These are phyloP conservation scores for Venturia carpophila DNA, from an alignment of 2,329 filamentous ascomycete species.

Conservation along the genomic window DNA sequence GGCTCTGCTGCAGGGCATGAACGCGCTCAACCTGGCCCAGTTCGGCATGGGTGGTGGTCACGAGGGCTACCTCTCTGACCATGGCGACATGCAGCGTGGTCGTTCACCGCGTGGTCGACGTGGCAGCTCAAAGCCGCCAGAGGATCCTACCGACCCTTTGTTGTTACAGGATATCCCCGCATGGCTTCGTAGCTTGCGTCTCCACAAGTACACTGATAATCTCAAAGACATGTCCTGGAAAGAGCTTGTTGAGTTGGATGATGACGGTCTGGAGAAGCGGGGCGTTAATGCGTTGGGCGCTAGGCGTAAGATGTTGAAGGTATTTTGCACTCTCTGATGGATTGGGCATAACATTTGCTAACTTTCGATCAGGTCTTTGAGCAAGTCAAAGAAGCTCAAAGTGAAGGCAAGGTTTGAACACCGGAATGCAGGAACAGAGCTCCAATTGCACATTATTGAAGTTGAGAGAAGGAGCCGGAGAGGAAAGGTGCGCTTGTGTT, in stretches of 20 bases:
- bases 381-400: conserved; percentile 64
- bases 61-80: conserved; percentile 88
- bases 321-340: conserved; percentile 31
- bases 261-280: conserved; percentile 83
- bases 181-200: conserved; percentile 86
- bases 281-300: conserved; percentile 94
- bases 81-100: conserved; percentile 74
- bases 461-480: background rate
- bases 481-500: background rate
- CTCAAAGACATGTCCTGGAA: conserved; percentile 96
- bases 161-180: conserved; percentile 91
- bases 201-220: conserved; percentile 99
- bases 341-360: background rate
- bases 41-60: conserved; percentile 49
- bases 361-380: conserved; percentile 63
- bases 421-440: background rate
- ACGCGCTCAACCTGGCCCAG: conserved; percentile 62
- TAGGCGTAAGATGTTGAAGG: conserved; percentile 96
- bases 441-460: background rate
- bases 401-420: conserved; percentile 8
- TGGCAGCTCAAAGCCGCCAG: conserved; percentile 93
- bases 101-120: conserved; percentile 85
- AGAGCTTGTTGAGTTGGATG: conserved; percentile 83
- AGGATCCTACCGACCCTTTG: conserved; percentile 87
- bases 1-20: conserved; percentile 53